Base-by-base conservation (phyloP, 305 asterid genomes). In the Coffea humblotiana region DNA sequence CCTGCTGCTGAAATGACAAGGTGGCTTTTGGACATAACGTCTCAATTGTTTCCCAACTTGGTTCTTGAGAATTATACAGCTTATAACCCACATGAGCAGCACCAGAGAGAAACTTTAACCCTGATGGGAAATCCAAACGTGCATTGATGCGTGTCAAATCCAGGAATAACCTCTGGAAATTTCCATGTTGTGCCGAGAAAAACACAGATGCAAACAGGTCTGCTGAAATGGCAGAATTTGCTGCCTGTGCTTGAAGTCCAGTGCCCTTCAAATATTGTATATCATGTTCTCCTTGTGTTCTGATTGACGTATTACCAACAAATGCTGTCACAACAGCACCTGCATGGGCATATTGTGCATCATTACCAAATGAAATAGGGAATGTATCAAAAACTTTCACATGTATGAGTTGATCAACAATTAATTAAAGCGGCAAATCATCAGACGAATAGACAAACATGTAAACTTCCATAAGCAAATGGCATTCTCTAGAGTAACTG, bases 1-100 rank as follows among this genome's bases (percentile, higher is more conserved):
- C 97, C 97, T 92, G 96, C 88, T 94, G 98, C 91, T 94, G 98
- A 82, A 91, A 87, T 27, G 94, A 94, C 72, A 94, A 71, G 52
- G 88, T 88, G 76, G 90, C 92, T 71, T 88, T 81, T 66, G 96
- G 98, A 74, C 89, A 89, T 58, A 94, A 79, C 71, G 84, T 82
- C 75, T 86, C 88, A 71, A 92, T 27, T 79, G 91, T 90, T 80
- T 90, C 94, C 66, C 74, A 49, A 77, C 76, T 87, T 49, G 90
- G 91, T 60, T n/a, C 72, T 88, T 75, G 84, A 74, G 92, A 88
- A 74, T 86, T 89, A 84, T 83, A 84, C 74, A 94, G 89, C 79
- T 90, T 90, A 77, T 43, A 67, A 68, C 91, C 95, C 67, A 87
- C 85, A 65, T 81, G 87, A 25, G 85, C 81, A 65, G 91, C 88